Conservation (phyloP, 2,329 filamentous ascomycete species). For the Pseudophaeomoniella oleicola region DNA sequence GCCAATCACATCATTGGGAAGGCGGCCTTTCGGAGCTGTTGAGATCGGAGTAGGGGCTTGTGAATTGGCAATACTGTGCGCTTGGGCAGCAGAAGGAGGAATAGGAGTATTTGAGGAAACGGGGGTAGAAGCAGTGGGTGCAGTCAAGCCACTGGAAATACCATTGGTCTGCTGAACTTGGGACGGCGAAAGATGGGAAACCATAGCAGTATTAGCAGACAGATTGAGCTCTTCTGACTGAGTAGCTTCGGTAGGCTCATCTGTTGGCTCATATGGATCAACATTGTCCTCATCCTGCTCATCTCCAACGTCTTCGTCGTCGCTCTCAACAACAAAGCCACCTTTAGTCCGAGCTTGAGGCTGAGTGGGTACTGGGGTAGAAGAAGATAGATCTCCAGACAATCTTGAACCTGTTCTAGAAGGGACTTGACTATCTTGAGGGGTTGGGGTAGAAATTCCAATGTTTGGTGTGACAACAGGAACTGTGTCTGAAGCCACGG, state of each 20-base stretch:
- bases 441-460: not conserved
- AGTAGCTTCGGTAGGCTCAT: constrained; percentile 9
- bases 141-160: not conserved
- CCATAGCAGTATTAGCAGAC: not conserved
- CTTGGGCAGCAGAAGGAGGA: constrained; percentile 6
- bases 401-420: constrained; percentile 14
- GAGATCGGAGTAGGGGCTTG: constrained; percentile 8
- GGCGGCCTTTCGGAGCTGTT: constrained; percentile 33
- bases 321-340: constrained; percentile 50
- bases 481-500: not conserved
- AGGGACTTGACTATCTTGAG: constrained; percentile 15
- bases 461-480: not conserved
- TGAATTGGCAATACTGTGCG: not conserved
- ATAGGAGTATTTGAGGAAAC: constrained; percentile 21
- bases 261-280: constrained; percentile 14
- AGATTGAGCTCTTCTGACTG: not conserved
- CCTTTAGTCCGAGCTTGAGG: constrained; percentile 27
- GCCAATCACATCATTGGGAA: constrained; percentile 59
- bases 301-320: constrained; percentile 43
- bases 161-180: too few relatives aligned
- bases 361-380: constrained; percentile 26
- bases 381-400: constrained; percentile 7
- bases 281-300: constrained; percentile 17
- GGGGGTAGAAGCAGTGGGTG: constrained; percentile 23
- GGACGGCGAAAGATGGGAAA: too few relatives aligned